Percentiles rank a stretch among this genome's conserved stretches.
phyloP scores from a whole-genome alignment of 2,329 filamentous ascomycete genomes.

The Cladophialophora exuberans region DNA sequence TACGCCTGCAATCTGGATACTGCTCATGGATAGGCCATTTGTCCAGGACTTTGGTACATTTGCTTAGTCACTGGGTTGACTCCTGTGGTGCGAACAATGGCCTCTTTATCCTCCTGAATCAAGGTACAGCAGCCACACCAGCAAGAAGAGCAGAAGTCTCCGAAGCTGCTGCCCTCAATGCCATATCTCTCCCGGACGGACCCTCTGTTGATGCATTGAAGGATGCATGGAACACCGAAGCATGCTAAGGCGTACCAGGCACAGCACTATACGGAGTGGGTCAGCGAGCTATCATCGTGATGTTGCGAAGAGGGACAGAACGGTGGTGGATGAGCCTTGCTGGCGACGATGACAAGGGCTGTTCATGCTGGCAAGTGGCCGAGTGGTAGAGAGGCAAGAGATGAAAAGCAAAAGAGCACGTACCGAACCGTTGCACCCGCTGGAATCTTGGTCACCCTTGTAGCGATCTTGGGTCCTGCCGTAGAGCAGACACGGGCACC shows the following conservation, averaged over 20 bases:
- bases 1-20: no score
- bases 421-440: constrained; percentile 36
- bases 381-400: background rate
- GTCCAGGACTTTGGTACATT: constrained; percentile 22
- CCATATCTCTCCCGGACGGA: constrained; percentile 59
- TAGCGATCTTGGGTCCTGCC: constrained; percentile 40
- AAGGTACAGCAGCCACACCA: constrained; percentile 62
- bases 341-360: constrained; percentile 14
- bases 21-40: constrained; percentile 26
- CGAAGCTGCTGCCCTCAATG: constrained; percentile 54
- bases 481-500: constrained; percentile 39
- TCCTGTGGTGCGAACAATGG: constrained; percentile 31
- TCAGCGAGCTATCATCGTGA: background rate
- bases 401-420: constrained; percentile 4
- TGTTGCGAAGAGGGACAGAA: background rate
- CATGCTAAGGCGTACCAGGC: constrained; percentile 38
- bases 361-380: background rate
- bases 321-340: constrained; percentile 4
- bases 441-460: constrained; percentile 35
- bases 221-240: constrained; percentile 42
- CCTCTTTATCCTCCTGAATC: constrained; percentile 64
- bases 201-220: constrained; percentile 57
- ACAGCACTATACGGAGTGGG: constrained; percentile 39
- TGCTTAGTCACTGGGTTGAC: constrained; percentile 32
- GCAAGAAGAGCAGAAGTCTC: constrained; percentile 58